These are phyloP conservation scores for Nepenthes alata DNA, from an alignment of 179 eudicot genomes.

Conservation along the genomic window DNA sequence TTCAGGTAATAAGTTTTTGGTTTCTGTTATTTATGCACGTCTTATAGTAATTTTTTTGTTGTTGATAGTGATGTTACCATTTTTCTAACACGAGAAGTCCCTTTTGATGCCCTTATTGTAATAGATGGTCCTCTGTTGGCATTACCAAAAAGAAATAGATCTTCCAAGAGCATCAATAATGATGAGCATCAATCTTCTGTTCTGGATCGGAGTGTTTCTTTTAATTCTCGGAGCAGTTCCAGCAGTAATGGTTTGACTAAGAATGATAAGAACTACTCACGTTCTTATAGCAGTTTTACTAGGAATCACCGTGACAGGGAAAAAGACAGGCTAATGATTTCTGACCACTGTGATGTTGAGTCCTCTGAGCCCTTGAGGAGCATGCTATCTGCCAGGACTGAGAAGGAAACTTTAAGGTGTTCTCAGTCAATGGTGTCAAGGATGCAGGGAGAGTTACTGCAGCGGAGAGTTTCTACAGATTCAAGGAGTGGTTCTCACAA, in stretches of 20 bases:
- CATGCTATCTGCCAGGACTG: conserved; percentile 29
- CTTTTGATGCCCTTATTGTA: too few relatives aligned
- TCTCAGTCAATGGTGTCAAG: conserved; percentile 59
- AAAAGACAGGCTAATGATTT: conserved; percentile 28
- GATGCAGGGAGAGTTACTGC: conserved; percentile 35
- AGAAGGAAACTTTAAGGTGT: conserved; percentile 49
- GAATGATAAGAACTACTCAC: conserved; percentile 25
- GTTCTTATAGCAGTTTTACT: conserved; percentile 47
- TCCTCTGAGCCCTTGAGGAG: conserved; percentile 36
- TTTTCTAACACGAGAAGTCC: neutral
- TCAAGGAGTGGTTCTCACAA: conserved; percentile 21
- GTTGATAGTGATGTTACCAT: neutral
- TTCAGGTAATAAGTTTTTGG: conserved; percentile 27
- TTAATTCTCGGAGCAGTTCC: conserved; percentile 42
- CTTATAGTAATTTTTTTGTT: neutral
- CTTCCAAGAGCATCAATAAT: conserved; percentile 13
- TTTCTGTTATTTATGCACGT: neutral
- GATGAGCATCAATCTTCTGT: conserved; percentile 24
- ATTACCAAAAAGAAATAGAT: conserved; percentile 27
- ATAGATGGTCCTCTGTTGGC: conserved; percentile 31
- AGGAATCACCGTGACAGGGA: conserved; percentile 49
- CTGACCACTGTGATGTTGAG: conserved; percentile 36
- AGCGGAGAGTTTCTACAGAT: conserved; percentile 26
- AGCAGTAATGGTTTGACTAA: conserved; percentile 39
- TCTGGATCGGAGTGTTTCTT: conserved; percentile 9